Evolutionary conservation across 495 filamentous ascomycete species (phyloP), one percentile per base, ranked within the genome.

Genomic region (Talaromyces ruber): DNA sequence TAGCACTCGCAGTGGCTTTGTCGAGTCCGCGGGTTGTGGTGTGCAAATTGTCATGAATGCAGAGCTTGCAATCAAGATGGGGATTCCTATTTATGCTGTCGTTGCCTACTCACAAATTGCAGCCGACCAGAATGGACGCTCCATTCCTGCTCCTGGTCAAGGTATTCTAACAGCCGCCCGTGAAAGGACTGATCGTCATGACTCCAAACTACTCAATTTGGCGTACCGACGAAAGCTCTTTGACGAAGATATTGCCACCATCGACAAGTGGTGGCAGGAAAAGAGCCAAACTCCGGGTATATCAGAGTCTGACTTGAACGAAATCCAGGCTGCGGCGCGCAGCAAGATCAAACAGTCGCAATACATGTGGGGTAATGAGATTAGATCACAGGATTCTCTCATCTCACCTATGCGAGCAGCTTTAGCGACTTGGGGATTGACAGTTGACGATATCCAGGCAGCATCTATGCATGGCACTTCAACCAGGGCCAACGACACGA

Each of bases 401-500:
- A 98, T 98, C 68, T 93, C 94, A 66, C 94, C 94, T 66, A 85
- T 98, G 34, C 89, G 94, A 95, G 94, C 39, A 67, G 90, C 94
- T 34, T 84, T 98, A 57, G 94, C 94, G 37, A 97, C 93, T 11
- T 98, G 94, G 95, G 92, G 92, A 70, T 85, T 98, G 43, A 97
- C 95, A 14, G 91, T 98, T 65, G 94, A 98, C 70, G 95, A 98
- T 66, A 85, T 98, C 52, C 87, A 76, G 61, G 91, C 97, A 54
- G 93, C 93, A 7, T 97, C 93, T n/a, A 98, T 98, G 88, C 95
- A 98, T 76, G 95, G 94, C 64, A 98, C 94, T 29, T 97, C 93
- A 24, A 98, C 94, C 45, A 91, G 93, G 61, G 94, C 94, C 60
- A 98, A 98, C 71, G 94, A 98, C 81, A 98, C 98, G 84, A 98